These are phyloP conservation scores for Coniochaeta sp. DNA, from an alignment of 2,329 filamentous ascomycete species.

Conservation along the genomic window DNA sequence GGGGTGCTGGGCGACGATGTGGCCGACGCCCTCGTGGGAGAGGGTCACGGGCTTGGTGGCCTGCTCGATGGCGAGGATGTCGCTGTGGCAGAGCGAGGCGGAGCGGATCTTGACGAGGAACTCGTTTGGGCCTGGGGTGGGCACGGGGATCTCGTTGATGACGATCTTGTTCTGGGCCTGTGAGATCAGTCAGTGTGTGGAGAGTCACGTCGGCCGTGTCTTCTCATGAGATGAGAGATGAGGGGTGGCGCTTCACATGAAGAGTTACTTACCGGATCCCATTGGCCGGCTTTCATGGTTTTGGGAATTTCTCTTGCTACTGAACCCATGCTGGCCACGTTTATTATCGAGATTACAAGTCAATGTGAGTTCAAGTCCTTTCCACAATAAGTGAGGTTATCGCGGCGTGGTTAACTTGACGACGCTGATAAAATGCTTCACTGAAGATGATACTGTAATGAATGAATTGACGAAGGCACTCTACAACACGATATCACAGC, in stretches of 20 bases:
- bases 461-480: not conserved
- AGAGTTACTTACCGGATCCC: slow-evolving; percentile 8
- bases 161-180: not conserved
- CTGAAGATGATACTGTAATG: not conserved
- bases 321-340: slow-evolving; percentile 3
- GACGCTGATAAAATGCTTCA: not conserved
- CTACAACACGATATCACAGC: too few relatives aligned
- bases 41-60: slow-evolving; percentile 17
- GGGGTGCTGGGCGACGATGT: slow-evolving; percentile 28
- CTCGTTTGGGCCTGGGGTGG: slow-evolving; percentile 30
- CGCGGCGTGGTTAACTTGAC: not conserved
- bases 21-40: slow-evolving; percentile 38
- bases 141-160: slow-evolving; percentile 32
- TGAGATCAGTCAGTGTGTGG: too few relatives aligned
- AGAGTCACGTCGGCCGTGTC: too few relatives aligned
- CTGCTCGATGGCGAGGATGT: slow-evolving; percentile 15
- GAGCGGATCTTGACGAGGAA: slow-evolving; percentile 26
- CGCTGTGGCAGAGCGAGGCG: slow-evolving; percentile 26
- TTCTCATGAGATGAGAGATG: too few relatives aligned
- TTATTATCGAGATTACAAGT: too few relatives aligned
- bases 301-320: slow-evolving; percentile 6
- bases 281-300: slow-evolving; percentile 12
- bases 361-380: too few relatives aligned
- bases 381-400: too few relatives aligned
- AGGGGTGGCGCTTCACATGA: not conserved